A percentile compares a stretch with the other conserved stretches of the same genome.
Conservation (phyloP, 2,329 filamentous ascomycete genomes). For the Xylariomycetidae sp. region DNA sequence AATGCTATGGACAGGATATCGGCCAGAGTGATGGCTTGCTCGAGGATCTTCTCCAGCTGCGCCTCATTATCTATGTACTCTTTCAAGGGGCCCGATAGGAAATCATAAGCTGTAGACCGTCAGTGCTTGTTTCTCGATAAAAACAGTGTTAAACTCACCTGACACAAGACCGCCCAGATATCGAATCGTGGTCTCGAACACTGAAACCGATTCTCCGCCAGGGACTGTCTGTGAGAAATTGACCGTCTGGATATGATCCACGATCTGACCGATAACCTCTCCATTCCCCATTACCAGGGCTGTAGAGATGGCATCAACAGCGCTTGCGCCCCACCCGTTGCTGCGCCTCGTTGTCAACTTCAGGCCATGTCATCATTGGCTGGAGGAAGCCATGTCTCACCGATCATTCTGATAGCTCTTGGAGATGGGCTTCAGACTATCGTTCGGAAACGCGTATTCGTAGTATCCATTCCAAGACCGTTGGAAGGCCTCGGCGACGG, state of each 20-base stretch:
- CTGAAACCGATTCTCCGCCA: slow-evolving; percentile 49
- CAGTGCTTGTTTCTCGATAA: background rate
- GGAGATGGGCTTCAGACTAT: slow-evolving; percentile 66
- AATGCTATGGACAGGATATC: slow-evolving; percentile 75
- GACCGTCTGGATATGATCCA: slow-evolving; percentile 66
- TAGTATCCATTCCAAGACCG: slow-evolving; percentile 71
- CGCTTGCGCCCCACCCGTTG: slow-evolving; percentile 81
- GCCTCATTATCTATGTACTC: slow-evolving; percentile 37
- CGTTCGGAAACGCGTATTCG: slow-evolving; percentile 70
- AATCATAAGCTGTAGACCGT: slow-evolving; percentile 53
- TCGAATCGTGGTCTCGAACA: slow-evolving; percentile 89
- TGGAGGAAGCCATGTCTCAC: slow-evolving; percentile 36
- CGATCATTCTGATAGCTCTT: slow-evolving; percentile 65
- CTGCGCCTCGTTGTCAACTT: slow-evolving; percentile 37
- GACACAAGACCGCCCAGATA: slow-evolving; percentile 79
- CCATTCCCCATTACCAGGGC: slow-evolving; percentile 71
- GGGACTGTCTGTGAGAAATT: slow-evolving; percentile 61
- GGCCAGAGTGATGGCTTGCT: slow-evolving; percentile 64
- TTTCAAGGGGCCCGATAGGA: slow-evolving; percentile 64
- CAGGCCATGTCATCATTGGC: background rate
- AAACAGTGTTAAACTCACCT: slow-evolving; percentile 35
- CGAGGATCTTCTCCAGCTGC: slow-evolving; percentile 56
- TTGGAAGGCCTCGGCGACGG: slow-evolving; percentile 65
- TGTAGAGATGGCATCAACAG: slow-evolving; percentile 75
- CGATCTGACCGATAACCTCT: slow-evolving; percentile 64